A percentile compares a stretch with the other conserved stretches of the same genome.
Evolutionary conservation across 2,329 filamentous ascomycete genomes (phyloP).

Genomic region (Aspergillus versicolor): DNA sequence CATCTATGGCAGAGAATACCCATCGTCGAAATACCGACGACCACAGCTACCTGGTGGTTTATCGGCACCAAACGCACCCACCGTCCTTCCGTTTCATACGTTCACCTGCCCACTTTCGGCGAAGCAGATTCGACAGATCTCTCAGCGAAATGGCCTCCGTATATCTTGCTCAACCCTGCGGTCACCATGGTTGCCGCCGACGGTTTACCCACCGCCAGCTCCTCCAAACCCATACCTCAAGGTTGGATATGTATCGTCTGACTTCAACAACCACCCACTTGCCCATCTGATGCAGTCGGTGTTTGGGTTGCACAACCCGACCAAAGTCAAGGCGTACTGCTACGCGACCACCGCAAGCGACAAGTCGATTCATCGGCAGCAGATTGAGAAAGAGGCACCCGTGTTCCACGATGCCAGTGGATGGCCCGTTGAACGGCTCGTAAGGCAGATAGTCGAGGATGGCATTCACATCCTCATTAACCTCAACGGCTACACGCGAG

Average conservation of each 20-base stretch:
- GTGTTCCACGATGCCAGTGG: conserved; percentile 84
- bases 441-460: conserved; percentile 82
- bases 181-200: conserved; percentile 78
- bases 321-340: conserved; percentile 79
- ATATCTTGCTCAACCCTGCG: conserved; percentile 89
- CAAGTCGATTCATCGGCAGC: conserved; percentile 79
- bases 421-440: conserved; percentile 81
- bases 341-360: conserved; percentile 95
- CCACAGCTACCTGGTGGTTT: conserved; percentile 72
- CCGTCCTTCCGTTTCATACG: conserved; percentile 93
- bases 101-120: conserved; percentile 93
- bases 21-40: conserved; percentile 63
- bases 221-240: conserved; percentile 83
- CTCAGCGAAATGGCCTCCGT: conserved; percentile 86
- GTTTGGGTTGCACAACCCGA: conserved; percentile 81
- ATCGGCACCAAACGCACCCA: conserved; percentile 81
- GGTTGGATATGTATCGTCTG: conserved; percentile 93
- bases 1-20: conserved; percentile 58
- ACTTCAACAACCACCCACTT: conserved; percentile 97
- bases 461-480: conserved; percentile 94
- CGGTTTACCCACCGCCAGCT: conserved; percentile 79
- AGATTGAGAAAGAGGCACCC: conserved; percentile 90
- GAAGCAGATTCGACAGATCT: conserved; percentile 88
- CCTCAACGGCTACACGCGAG: conserved; percentile 95
- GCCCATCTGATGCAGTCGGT: conserved; percentile 99